A percentile compares a stretch with the other conserved stretches of the same genome.
Evolutionary conservation across 202 grass and related monocot genomes (phyloP).

Genomic region (Brachypodium distachyon): DNA sequence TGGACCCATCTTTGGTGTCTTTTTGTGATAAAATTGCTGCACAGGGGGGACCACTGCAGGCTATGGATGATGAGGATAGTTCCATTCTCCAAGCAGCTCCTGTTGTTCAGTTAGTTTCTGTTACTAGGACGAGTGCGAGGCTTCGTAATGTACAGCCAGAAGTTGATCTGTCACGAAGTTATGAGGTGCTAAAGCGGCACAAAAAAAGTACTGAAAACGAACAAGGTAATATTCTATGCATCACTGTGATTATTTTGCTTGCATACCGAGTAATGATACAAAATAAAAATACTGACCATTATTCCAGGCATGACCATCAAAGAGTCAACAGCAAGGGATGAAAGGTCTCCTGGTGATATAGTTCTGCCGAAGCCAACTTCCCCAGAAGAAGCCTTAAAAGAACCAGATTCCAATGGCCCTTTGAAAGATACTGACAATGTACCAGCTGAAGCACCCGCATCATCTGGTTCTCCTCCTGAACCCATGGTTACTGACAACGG

Average conservation of each 20-base stretch:
- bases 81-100: constrained; percentile 58
- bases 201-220: constrained; percentile 78
- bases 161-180: constrained; percentile 69
- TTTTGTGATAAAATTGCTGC: constrained; percentile 90
- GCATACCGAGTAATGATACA: background rate
- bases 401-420: constrained; percentile 48
- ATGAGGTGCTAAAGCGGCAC: constrained; percentile 64
- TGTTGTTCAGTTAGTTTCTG: constrained; percentile 67
- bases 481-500: constrained; percentile 29
- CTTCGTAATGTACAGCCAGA: constrained; percentile 95
- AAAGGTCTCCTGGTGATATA: constrained; percentile 35
- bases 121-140: constrained; percentile 76
- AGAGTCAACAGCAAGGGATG: constrained; percentile 40
- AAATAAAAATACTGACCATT: background rate
- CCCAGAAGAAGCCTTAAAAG: constrained; percentile 32
- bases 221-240: constrained; percentile 29
- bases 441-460: constrained; percentile 31
- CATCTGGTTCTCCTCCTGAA: constrained; percentile 13
- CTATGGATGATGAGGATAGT: constrained; percentile 42
- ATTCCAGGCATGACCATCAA: constrained; percentile 29
- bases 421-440: constrained; percentile 18
- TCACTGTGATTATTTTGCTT: background rate
- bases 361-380: constrained; percentile 47
- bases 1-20: constrained; percentile 86
- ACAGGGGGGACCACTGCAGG: constrained; percentile 61